Base-by-base conservation (phyloP, 179 eudicot genomes). In the Patellifolia procumbens region DNA sequence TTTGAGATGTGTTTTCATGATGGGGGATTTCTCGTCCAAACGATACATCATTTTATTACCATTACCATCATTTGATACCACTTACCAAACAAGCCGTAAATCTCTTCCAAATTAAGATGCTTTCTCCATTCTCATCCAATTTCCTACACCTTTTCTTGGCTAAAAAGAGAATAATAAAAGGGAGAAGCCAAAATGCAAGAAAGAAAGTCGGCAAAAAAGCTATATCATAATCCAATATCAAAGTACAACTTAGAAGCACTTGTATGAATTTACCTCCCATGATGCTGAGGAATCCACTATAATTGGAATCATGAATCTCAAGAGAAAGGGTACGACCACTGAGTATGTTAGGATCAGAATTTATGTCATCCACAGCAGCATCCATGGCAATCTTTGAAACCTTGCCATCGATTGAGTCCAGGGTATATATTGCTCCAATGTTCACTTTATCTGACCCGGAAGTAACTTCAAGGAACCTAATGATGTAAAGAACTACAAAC, bases 281-380 rank as follows among this genome's bases (percentile, higher is more conserved):
- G 68, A 89, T 87, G 80, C 90, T 81, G 73, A 85, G 88, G 75
- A 91, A 91, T 60, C 92, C 91, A 74, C 84, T 91, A 69, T 61
- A 85, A 64, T 87, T 85, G 28, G 96, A 75, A 83, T 91, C 90
- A 68, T 86, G 88, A 48, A 84, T 43, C 1, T 78, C 68, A 51
- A 91, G 82, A 67, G 78, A 69, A 43, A 91, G 86, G 58, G 71
- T 83, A 13, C 70, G 87, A 17, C 92, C 96, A 52, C 82, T 81
- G 70, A 91, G 91, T 78, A 89, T 7, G 42, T 59, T 86, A 66
- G 88, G 85, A 80, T 91, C 88, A 55, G 89, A 82, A 66, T 91
- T 91, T 10, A 91, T 69, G 65, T 91, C 96, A 48, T 85, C 82
- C 34, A 91, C 83, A 49, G 92, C 92, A 63, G 91, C 88, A 2